These are phyloP conservation scores for Aaosphaeria arxii DNA, from an alignment of 2,329 filamentous ascomycete species.

Conservation along the genomic window DNA sequence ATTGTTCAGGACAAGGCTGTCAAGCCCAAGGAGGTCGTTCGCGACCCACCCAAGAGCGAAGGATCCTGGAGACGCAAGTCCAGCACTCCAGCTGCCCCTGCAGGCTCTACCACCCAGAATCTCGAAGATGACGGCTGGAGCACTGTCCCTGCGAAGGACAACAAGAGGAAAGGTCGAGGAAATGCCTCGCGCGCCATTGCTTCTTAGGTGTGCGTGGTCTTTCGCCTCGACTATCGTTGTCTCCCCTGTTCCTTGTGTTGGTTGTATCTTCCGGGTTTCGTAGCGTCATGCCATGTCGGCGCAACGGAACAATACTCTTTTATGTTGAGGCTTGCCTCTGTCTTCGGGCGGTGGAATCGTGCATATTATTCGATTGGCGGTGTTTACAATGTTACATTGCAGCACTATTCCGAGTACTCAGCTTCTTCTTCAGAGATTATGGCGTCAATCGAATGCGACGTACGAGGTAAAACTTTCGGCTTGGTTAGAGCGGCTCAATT, in stretches of 20 bases:
- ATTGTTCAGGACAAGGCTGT: conserved; percentile 52
- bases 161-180: conserved; percentile 35
- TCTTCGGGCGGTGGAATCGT: conserved; percentile 16
- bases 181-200: conserved; percentile 44
- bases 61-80: conserved; percentile 40
- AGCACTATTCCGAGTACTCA: not conserved
- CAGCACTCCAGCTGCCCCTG: conserved; percentile 28
- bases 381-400: conserved; percentile 16
- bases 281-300: conserved; percentile 21
- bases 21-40: conserved; percentile 55
- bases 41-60: conserved; percentile 40
- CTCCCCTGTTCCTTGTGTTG: not conserved
- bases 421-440: not conserved
- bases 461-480: conserved; percentile 6
- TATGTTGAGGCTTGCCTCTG: conserved; percentile 16
- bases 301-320: conserved; percentile 20
- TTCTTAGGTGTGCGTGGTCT: conserved; percentile 33
- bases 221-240: not conserved
- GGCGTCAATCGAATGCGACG: not conserved
- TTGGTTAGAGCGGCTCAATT: conserved; percentile 9
- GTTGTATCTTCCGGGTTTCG: conserved; percentile 7
- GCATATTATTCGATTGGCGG: conserved; percentile 17
- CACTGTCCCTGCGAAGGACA: conserved; percentile 46
- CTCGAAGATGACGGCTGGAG: conserved; percentile 55
- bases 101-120: conserved; percentile 42